Base-by-base conservation (phyloP, 495 filamentous ascomycete genomes). In the Darksidea phi region DNA sequence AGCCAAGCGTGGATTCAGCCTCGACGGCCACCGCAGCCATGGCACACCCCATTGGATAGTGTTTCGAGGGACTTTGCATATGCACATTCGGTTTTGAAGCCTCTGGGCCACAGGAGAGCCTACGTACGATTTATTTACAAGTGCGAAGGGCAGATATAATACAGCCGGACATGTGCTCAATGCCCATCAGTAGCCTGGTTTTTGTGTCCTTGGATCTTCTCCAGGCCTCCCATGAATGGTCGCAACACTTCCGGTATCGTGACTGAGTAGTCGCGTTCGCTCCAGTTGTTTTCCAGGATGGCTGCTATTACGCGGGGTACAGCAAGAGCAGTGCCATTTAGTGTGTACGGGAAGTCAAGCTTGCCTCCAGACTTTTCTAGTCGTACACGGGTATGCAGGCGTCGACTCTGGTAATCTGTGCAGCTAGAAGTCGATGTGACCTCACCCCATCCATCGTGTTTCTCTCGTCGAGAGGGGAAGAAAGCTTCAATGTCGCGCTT, bases 401-500 rank as follows among this genome's bases (percentile, higher is more conserved):
- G 80, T 8, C 94, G 79, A 20, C 82, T 86, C 78, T 98, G 94
- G 74, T 97, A 97, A 71, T 97, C 95, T 4, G 90, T 94, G 72
- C 94, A 98, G 57, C 92, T 87, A 53, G 89, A 93, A 12, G 90
- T 85, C 52, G 86, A 90, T 0, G 92, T 95, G 11, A 98, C 89
- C 73, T 98, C 94, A 28, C 94, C 94, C 88, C 90, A 98, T 12
- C 91, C 93, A 24, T 85, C 82, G 71, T 91, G 86, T 17, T 82
- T 76, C 28, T 80, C 77, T 49, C 82, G 79, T 1, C 94, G 81
- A 17, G 88, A 92, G 0, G 95, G 95, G 78, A 98, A 97, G 65
- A 86, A 91, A 4, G 88, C 91, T 73, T 98, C 94, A 46, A 97
- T 96, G 69, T 98, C 94, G 46, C 83, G 76, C 75, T 98, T 98